Conservation (phyloP, 257 asterid genomes). For the Vinca minor region DNA sequence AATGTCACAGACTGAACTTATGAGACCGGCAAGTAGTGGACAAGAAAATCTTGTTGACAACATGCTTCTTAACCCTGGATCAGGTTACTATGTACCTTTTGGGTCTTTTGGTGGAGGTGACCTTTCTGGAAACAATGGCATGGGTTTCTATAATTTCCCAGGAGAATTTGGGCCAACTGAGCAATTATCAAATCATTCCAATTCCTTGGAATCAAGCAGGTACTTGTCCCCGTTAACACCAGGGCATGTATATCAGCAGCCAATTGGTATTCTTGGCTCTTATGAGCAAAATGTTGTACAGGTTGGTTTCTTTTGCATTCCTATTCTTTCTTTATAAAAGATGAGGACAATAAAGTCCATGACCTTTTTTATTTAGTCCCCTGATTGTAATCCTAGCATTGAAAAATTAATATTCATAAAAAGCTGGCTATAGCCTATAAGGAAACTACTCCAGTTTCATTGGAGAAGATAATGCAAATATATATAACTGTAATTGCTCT, state of each 20-base stretch:
- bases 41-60: conserved; percentile 69
- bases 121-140: conserved; percentile 60
- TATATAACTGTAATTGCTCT: neutral
- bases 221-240: conserved; percentile 72
- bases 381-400: neutral
- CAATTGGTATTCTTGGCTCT: conserved; percentile 82
- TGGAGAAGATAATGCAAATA: neutral
- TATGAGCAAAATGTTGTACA: conserved; percentile 84
- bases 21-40: conserved; percentile 59
- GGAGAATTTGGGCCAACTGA: conserved; percentile 75
- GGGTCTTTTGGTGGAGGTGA: conserved; percentile 85
- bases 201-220: conserved; percentile 61
- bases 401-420: neutral
- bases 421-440: neutral
- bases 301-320: conserved; percentile 40
- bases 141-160: conserved; percentile 71
- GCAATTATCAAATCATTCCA: conserved; percentile 49
- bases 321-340: neutral
- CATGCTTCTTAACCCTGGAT: conserved; percentile 63
- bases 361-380: neutral
- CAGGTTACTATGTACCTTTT: conserved; percentile 77
- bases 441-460: neutral
- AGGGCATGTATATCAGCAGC: conserved; percentile 74
- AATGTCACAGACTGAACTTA: conserved; percentile 62
- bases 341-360: neutral